Conservation (phyloP, 208 protist genomes). For the Leishmania lainsoni region DNA sequence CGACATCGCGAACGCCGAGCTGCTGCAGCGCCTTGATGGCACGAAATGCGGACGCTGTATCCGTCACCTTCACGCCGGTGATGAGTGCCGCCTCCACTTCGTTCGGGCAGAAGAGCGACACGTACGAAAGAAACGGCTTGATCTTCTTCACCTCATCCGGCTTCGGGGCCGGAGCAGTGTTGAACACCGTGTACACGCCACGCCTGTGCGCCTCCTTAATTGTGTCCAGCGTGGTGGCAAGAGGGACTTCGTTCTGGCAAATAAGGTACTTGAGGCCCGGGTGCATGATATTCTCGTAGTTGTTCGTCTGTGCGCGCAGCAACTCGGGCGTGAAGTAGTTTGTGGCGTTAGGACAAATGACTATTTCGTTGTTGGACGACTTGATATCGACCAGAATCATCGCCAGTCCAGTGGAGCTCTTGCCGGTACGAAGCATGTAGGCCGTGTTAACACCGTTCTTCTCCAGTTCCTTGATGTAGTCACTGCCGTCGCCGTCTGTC, state of each 20-base stretch:
- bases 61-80: conserved; percentile 74
- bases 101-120: conserved; percentile 93
- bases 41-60: conserved; percentile 50
- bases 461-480: conserved; percentile 83
- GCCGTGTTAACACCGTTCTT: conserved; percentile 82
- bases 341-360: conserved; percentile 92
- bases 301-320: conserved; percentile 49
- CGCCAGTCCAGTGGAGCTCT: conserved; percentile 80
- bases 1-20: conserved; percentile 74
- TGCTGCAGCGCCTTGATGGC: conserved; percentile 69
- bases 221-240: conserved; percentile 79
- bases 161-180: conserved; percentile 89
- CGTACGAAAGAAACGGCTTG: conserved; percentile 74
- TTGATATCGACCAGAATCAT: conserved; percentile 91
- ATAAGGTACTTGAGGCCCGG: conserved; percentile 75
- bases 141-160: conserved; percentile 65
- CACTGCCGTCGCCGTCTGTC: conserved; percentile 80
- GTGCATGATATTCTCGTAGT: conserved; percentile 63
- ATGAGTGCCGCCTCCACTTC: conserved; percentile 91
- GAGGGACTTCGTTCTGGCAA: conserved; percentile 93
- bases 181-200: conserved; percentile 93
- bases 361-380: conserved; percentile 91
- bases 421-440: conserved; percentile 56
- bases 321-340: conserved; percentile 58
- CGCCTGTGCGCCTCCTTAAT: conserved; percentile 76